A percentile compares a stretch with the other conserved stretches of the same genome.
Conservation (phyloP, 345 rosid species). For the Clarkia xantiana region DNA sequence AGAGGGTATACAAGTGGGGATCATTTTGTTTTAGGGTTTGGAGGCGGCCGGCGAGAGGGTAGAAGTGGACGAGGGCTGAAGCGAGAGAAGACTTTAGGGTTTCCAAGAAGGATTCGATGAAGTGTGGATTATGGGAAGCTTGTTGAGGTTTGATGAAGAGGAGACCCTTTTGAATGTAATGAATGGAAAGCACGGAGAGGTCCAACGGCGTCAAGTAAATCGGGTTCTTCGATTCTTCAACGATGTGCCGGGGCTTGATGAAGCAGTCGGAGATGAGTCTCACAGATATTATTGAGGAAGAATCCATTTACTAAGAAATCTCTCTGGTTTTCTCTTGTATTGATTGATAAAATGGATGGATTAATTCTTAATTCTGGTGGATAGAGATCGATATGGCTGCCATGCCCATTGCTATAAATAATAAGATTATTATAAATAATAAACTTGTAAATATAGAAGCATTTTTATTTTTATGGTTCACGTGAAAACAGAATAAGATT, state of each 20-base stretch:
- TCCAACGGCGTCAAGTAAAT: conserved; percentile 55
- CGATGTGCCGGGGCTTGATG: conserved; percentile 26
- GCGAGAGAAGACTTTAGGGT: conserved; percentile 41
- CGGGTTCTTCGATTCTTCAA: conserved; percentile 31
- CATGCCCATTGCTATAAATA: too few species aligned
- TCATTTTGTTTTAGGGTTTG: conserved; percentile 12
- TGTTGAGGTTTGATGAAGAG: conserved; percentile 34
- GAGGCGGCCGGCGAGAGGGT: conserved; percentile 64
- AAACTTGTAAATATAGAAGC: too few species aligned
- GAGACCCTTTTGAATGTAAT: conserved; percentile 65
- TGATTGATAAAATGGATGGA: too few species aligned
- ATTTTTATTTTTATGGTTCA: too few species aligned
- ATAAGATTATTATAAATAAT: too few species aligned
- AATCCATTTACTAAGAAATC: neutral
- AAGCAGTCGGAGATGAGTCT: conserved; percentile 35
- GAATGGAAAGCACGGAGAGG: conserved; percentile 48
- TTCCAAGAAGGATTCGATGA: conserved; percentile 21
- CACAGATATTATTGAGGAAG: conserved; percentile 17
- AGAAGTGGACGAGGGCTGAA: conserved; percentile 49
- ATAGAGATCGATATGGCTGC: too few species aligned
- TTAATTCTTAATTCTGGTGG: too few species aligned
- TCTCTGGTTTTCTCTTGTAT: too few species aligned
- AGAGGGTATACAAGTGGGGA: conserved; percentile 30
- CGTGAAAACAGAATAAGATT: too few species aligned
- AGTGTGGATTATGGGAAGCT: conserved; percentile 9